phyloP scores from a whole-genome alignment of 441 rosid genomes.

The Capsella rubella region DNA sequence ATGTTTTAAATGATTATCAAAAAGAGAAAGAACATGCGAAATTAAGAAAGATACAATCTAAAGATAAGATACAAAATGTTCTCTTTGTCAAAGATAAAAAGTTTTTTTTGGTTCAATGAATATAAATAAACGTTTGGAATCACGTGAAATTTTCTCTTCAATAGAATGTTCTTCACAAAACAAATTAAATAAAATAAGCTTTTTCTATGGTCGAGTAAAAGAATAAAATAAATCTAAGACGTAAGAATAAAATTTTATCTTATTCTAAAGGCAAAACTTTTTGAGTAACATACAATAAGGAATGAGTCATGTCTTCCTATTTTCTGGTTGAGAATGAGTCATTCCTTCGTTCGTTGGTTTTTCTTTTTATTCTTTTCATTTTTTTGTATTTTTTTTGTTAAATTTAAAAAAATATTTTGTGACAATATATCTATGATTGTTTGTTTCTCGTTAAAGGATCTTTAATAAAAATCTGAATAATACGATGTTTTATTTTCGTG shows the following conservation, averaged over 20 bases:
- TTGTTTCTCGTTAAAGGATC: not conserved
- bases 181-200: not conserved
- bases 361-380: not conserved
- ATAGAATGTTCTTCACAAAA: conserved; percentile 5
- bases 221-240: not conserved
- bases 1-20: conserved; percentile 3
- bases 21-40: not conserved
- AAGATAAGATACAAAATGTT: conserved; percentile 9
- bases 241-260: not conserved
- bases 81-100: not conserved
- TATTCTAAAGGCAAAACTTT: not conserved
- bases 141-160: conserved; percentile 2
- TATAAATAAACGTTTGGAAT: not conserved
- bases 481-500: conserved; percentile 22
- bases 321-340: conserved; percentile 25
- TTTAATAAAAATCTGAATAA: conserved; percentile 5
- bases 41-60: not conserved
- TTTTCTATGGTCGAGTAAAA: not conserved
- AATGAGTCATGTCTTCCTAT: conserved; percentile 16
- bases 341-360: conserved; percentile 29
- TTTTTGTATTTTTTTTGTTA: not conserved
- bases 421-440: not conserved
- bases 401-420: not conserved
- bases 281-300: conserved; percentile 2
- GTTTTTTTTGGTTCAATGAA: conserved; percentile 20